Evolutionary conservation across 352 stramenopile species (phyloP).

Genomic region (Saprolegnia parasitica): DNA sequence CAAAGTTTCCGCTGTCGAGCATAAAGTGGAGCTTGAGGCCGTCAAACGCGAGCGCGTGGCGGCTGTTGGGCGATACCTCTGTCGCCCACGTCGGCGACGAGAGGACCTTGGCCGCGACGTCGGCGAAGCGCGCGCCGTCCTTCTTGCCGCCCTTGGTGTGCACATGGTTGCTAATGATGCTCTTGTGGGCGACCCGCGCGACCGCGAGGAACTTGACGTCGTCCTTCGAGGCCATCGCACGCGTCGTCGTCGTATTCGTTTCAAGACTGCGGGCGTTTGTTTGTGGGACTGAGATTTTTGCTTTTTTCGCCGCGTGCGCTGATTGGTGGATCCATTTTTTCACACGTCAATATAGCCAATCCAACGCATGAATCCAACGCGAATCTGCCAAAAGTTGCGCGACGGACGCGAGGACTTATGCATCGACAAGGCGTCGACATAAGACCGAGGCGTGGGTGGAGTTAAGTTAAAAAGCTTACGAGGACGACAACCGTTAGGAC

Average conservation of each 20-base stretch:
- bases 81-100: constrained; percentile 17
- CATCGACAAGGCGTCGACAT: too few relatives aligned
- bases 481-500: not conserved
- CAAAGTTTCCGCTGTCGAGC: constrained; percentile 25
- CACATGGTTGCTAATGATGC: constrained; percentile 3
- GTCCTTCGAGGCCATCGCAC: not conserved
- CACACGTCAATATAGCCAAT: too few relatives aligned
- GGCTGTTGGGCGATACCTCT: constrained; percentile 19
- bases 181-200: constrained; percentile 9
- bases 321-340: too few relatives aligned
- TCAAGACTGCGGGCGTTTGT: too few relatives aligned
- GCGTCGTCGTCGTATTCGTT: not conserved
- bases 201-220: constrained; percentile 29
- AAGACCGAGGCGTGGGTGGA: too few relatives aligned
- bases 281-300: not conserved
- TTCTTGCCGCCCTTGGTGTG: constrained; percentile 10
- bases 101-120: constrained; percentile 16
- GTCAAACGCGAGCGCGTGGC: constrained; percentile 24
- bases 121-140: constrained; percentile 6
- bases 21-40: constrained; percentile 28
- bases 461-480: too few relatives aligned
- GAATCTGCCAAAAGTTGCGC: too few relatives aligned
- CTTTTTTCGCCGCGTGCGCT: too few relatives aligned
- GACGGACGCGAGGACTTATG: too few relatives aligned
- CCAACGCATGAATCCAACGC: too few relatives aligned